Evolutionary conservation across 306 rosid genomes (phyloP), one percentile per base, ranked within the genome.

Genomic region (Dicorynia guianensis): DNA sequence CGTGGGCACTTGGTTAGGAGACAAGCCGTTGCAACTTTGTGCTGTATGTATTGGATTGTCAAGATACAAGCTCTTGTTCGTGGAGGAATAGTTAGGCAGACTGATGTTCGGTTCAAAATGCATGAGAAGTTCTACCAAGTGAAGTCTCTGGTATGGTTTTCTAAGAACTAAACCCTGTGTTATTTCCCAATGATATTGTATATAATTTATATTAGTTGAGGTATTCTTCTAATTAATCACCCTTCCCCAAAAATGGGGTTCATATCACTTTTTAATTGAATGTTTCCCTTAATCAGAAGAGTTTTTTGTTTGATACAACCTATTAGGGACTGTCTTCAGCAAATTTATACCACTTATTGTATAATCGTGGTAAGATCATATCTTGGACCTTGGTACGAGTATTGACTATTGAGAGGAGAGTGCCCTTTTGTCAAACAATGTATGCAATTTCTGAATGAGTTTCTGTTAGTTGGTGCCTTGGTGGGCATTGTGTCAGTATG

Each of bases 1-100:
- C 97, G 97, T 66, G 96, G 97, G 66, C 97, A 93, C 88, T 79
- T 90, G 84, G 97, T 87, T 70, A 77, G 96, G 86, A 90, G 94
- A 76, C 96, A 90, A 78, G 96, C 96, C 67, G 83, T 85, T 87
- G 78, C 93, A 70, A 88, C 96, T 5, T 75, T 90, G 53, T 79
- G 54, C 86, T 84, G 88, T 81, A 82, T 88, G 94, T 80, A 85
- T 71, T 89, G 90, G 33, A 84, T 90, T 75, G 84, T 93, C 67
- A 93, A 85, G 89, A 87, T 87, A 75, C 97, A 93, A 81, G 94
- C 94, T 43, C 66, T 87, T 71, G 69, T 75, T 74, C 92, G 93
- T 48, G 97, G 97, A 60, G 76, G 75, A 71, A 79, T 77, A 43
- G 88, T 88, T 63, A 85, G 97, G 67, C 80, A 18, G 63, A 87